Conservation (phyloP, 1,284 basidiomycete species). For the Moesziomyces antarcticus region DNA sequence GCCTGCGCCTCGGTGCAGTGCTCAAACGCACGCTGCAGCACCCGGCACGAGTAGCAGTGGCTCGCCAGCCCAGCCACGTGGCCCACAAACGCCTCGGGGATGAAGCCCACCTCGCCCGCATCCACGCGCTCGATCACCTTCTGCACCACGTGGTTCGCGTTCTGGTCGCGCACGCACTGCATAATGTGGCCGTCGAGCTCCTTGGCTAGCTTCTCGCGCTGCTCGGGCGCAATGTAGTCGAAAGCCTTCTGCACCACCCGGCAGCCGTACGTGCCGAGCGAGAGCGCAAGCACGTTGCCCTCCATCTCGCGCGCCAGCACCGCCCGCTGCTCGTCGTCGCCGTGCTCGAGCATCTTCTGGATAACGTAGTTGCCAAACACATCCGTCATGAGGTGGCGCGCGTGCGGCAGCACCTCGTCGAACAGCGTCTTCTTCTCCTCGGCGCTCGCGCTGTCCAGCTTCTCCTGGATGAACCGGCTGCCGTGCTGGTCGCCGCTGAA, state of each 20-base stretch:
- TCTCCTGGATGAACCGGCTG: constrained; percentile 74
- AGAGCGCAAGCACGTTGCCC: constrained; percentile 80
- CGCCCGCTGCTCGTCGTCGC: constrained; percentile 76
- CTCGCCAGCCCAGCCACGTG: constrained; percentile 86
- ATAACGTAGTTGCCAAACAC: constrained; percentile 97
- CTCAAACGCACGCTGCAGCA: constrained; percentile 92
- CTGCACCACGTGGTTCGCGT: constrained; percentile 89
- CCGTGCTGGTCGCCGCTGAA: constrained; percentile 91
- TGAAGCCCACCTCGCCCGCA: constrained; percentile 81
- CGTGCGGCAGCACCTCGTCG: constrained; percentile 86
- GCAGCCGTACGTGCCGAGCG: constrained; percentile 95
- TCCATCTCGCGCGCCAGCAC: constrained; percentile 81
- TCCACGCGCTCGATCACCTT: constrained; percentile 68
- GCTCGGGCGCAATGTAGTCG: constrained; percentile 71
- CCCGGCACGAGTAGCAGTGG: constrained; percentile 94
- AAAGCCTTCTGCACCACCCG: constrained; percentile 71
- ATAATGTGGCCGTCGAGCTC: constrained; percentile 86
- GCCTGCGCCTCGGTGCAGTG: constrained; percentile 73
- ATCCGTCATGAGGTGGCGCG: constrained; percentile 85
- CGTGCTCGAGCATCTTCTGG: constrained; percentile 94
- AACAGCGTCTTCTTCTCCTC: constrained; percentile 74
- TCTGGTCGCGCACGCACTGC: constrained; percentile 88
- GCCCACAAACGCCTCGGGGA: constrained; percentile 78
- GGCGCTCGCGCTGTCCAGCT: constrained; percentile 76
- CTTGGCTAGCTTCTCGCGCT: constrained; percentile 58